Conservation (phyloP, 129 eudicot species). For the Erigeron canadensis region DNA sequence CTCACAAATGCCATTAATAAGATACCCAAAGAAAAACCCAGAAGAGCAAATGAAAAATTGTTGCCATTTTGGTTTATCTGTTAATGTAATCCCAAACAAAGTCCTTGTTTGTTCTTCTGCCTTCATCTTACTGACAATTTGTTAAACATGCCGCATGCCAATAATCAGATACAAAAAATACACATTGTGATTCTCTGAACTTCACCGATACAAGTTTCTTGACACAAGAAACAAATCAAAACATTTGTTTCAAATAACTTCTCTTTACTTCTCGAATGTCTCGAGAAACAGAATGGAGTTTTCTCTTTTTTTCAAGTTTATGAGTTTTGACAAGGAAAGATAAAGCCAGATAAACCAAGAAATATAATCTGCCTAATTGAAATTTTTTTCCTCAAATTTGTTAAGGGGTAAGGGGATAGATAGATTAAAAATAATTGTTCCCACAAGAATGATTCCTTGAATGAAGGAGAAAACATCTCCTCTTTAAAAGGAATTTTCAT, state of each 20-base stretch:
- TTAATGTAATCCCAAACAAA: conserved; percentile 70
- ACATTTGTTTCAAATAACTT: conserved; percentile 9
- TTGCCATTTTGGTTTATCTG: conserved; percentile 83
- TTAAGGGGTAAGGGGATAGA: neutral
- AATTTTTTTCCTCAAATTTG: neutral
- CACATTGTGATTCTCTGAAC: conserved; percentile 13
- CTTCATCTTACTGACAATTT: conserved; percentile 50
- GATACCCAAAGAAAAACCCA: conserved; percentile 83
- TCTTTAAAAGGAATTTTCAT: conserved; percentile 29
- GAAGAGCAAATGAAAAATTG: conserved; percentile 59
- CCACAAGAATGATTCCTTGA: conserved; percentile 28
- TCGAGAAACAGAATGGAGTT: conserved; percentile 10
- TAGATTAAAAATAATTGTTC: conserved; percentile 1
- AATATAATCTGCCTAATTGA: conserved; percentile 1
- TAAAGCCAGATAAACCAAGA: neutral
- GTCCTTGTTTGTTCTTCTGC: conserved; percentile 70
- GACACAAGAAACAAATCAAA: conserved; percentile 9
- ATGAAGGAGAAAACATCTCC: conserved; percentile 41
- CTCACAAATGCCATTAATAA: conserved; percentile 84
- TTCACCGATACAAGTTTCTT: conserved; percentile 7
- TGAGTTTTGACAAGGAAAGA: conserved; percentile 7
- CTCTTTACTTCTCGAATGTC: neutral
- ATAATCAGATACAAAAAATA: conserved; percentile 5
- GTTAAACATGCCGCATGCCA: conserved; percentile 20
- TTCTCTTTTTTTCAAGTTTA: neutral